Percentiles rank a stretch among this genome's conserved stretches.
Evolutionary conservation across 2,329 filamentous ascomycete genomes (phyloP).

Genomic region (Achaetomium macrosporum): DNA sequence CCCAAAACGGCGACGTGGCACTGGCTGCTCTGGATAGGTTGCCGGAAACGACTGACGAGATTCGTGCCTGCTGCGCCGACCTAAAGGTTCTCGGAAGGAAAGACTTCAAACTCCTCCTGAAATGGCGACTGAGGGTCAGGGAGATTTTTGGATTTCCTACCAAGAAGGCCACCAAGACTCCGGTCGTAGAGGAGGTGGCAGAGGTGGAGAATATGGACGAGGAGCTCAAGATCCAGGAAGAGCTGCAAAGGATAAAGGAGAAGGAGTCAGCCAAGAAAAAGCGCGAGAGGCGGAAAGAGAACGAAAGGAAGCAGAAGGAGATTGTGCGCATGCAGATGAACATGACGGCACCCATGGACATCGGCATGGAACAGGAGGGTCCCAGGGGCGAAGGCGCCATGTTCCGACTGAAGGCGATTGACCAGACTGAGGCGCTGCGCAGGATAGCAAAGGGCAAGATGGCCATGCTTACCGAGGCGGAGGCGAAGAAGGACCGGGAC

Average conservation of each 20-base stretch:
- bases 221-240: constrained; percentile 82
- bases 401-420: constrained; percentile 77
- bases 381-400: constrained; percentile 75
- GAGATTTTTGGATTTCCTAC: constrained; percentile 83
- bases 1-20: constrained; percentile 76
- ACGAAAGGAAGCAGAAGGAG: constrained; percentile 90
- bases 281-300: constrained; percentile 77
- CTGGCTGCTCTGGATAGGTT: constrained; percentile 80
- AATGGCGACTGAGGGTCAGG: constrained; percentile 83
- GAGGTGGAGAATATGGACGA: constrained; percentile 90
- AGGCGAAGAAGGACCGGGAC: constrained; percentile 53
- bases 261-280: constrained; percentile 71
- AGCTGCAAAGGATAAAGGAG: constrained; percentile 76
- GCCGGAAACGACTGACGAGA: constrained; percentile 79
- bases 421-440: constrained; percentile 65
- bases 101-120: constrained; percentile 84
- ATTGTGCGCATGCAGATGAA: constrained; percentile 95
- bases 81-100: constrained; percentile 87
- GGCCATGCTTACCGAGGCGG: constrained; percentile 56
- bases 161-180: constrained; percentile 57
- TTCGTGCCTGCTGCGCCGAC: constrained; percentile 71
- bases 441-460: constrained; percentile 74
- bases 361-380: constrained; percentile 82
- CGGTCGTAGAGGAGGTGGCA: constrained; percentile 63
- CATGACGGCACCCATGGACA: constrained; percentile 94